These are phyloP conservation scores for Trichoderma polysporum DNA, from an alignment of 2,329 filamentous ascomycete species.

Conservation along the genomic window DNA sequence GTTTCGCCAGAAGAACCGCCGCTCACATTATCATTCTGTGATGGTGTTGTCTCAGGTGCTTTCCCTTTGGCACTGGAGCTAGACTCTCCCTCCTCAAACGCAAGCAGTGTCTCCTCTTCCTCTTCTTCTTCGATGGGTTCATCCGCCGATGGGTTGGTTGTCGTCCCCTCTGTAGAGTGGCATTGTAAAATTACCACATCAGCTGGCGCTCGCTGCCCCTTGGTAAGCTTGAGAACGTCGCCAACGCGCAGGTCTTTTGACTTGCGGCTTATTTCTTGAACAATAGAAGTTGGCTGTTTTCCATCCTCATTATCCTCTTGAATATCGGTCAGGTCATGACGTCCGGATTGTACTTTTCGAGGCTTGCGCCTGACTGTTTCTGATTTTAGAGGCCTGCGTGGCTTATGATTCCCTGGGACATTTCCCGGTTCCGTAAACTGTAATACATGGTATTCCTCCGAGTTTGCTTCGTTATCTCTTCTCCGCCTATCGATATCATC, in stretches of 20 bases:
- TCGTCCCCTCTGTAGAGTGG: conserved; percentile 55
- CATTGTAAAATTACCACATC: conserved; percentile 94
- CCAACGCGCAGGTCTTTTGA: conserved; percentile 90
- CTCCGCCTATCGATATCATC: conserved; percentile 86
- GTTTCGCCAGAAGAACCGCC: conserved; percentile 71
- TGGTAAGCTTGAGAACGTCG: conserved; percentile 88
- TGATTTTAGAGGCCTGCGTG: conserved; percentile 46
- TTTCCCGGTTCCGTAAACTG: conserved; percentile 61
- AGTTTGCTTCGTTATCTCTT: conserved; percentile 90
- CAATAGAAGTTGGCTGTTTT: conserved; percentile 47
- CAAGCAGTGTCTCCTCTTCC: conserved; percentile 42
- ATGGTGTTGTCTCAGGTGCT: conserved; percentile 31
- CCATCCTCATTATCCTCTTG: conserved; percentile 64
- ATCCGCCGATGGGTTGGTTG: conserved; percentile 31
- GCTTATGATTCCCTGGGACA: conserved; percentile 40
- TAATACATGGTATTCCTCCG: conserved; percentile 80
- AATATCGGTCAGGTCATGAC: conserved; percentile 58
- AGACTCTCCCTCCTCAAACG: conserved; percentile 41
- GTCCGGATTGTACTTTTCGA: conserved; percentile 33
- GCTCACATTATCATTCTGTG: conserved; percentile 33
- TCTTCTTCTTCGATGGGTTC: conserved; percentile 39
- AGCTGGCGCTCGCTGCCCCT: conserved; percentile 89
- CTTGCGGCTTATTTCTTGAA: conserved; percentile 72
- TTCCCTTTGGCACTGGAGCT: conserved; percentile 37
- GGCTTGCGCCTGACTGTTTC: conserved; percentile 32